phyloP scores from a whole-genome alignment of 1,284 basidiomycete genomes.

The Naganishia cerealis region DNA sequence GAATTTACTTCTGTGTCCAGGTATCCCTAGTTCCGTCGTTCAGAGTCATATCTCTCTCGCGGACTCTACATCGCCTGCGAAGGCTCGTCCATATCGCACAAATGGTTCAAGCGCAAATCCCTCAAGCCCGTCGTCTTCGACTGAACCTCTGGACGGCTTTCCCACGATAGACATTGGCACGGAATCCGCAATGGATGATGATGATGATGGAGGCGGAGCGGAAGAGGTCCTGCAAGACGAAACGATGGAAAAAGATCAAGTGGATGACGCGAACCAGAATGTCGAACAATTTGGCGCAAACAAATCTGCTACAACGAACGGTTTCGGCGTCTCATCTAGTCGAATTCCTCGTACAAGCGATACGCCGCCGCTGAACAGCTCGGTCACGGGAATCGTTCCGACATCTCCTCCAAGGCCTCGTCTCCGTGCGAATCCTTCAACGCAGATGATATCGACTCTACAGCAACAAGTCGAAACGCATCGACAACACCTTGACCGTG shows the following conservation, averaged over 20 bases:
- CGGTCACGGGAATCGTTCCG: slow-evolving; percentile 16
- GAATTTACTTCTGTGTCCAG: background rate
- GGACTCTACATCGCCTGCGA: slow-evolving; percentile 21
- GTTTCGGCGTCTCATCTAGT: background rate
- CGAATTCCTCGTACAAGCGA: slow-evolving; percentile 10
- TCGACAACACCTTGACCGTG: slow-evolving; percentile 24
- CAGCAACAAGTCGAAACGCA: slow-evolving; percentile 26
- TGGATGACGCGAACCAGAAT: background rate
- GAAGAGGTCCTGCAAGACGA: slow-evolving; percentile 27
- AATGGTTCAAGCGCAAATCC: background rate
- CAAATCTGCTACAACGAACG: slow-evolving; percentile 14
- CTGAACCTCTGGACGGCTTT: background rate
- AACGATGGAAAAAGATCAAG: slow-evolving; percentile 4
- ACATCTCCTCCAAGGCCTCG: slow-evolving; percentile 22
- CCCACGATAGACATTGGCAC: background rate
- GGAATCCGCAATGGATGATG: background rate
- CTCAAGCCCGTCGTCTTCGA: background rate
- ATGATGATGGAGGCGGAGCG: slow-evolving; percentile 10
- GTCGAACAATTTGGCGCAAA: background rate
- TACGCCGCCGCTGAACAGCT: background rate
- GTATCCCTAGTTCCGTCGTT: slow-evolving; percentile 26
- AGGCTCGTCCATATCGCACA: slow-evolving; percentile 15
- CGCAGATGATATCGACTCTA: slow-evolving; percentile 25
- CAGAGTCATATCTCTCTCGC: slow-evolving; percentile 23
- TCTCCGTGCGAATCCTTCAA: slow-evolving; percentile 22